These are phyloP conservation scores for Kuraishia ogatae DNA, from an alignment of 805 yeast species.

Conservation along the genomic window DNA sequence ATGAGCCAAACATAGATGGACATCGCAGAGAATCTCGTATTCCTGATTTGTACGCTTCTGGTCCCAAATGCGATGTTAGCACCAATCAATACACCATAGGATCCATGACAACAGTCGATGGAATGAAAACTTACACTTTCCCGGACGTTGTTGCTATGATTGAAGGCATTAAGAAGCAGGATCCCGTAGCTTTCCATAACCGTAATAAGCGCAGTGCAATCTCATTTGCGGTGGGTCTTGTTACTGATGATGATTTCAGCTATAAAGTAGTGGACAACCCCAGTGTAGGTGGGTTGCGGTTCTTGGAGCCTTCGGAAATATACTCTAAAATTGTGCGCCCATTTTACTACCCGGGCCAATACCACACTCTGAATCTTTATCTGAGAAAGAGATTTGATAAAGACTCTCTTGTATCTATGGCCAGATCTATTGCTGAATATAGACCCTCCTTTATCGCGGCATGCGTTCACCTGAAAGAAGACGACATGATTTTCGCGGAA, in stretches of 20 bases:
- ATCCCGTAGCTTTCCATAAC: conserved; percentile 30
- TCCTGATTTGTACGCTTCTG: conserved; percentile 7
- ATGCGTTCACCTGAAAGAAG: conserved; percentile 79
- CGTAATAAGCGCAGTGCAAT: conserved; percentile 27
- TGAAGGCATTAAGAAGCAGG: conserved; percentile 25
- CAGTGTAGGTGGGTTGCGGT: conserved; percentile 28
- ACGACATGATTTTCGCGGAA: conserved; percentile 90
- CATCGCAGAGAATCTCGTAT: background rate
- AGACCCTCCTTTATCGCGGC: conserved; percentile 92
- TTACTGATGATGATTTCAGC: conserved; percentile 26
- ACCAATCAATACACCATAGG: conserved; percentile 69
- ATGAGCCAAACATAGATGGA: background rate
- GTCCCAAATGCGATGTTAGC: conserved; percentile 42
- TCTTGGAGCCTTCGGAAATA: conserved; percentile 66
- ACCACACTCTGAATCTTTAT: conserved; percentile 72
- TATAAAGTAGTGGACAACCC: conserved; percentile 9
- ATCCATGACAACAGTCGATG: conserved; percentile 24
- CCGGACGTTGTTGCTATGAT: conserved; percentile 53
- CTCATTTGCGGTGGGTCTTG: conserved; percentile 39
- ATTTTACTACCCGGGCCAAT: conserved; percentile 85
- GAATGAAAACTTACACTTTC: conserved; percentile 34
- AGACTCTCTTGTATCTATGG: conserved; percentile 67
- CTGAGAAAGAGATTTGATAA: conserved; percentile 62
- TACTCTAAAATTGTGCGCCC: conserved; percentile 71
- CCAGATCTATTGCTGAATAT: conserved; percentile 81